These are phyloP conservation scores for Corchorus olitorius DNA, from an alignment of 345 rosid species.

Conservation along the genomic window DNA sequence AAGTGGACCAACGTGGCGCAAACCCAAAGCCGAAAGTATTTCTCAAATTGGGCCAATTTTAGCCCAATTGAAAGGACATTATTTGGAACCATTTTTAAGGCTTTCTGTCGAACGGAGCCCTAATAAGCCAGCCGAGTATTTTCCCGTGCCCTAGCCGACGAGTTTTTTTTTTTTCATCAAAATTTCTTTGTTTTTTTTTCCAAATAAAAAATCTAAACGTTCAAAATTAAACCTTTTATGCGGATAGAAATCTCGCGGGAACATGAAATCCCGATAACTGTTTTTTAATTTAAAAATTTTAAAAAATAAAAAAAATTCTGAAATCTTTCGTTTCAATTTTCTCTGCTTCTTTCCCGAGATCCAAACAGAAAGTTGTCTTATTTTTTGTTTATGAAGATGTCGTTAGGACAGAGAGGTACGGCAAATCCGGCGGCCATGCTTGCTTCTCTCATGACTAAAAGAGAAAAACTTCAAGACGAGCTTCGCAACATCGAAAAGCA, in stretches of 20 bases:
- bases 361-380: neutral
- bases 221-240: too few species aligned
- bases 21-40: too few species aligned
- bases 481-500: slow-evolving; percentile 70
- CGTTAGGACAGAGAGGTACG: slow-evolving; percentile 39
- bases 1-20: too few species aligned
- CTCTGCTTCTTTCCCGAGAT: neutral
- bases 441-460: slow-evolving; percentile 51
- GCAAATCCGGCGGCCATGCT: slow-evolving; percentile 45
- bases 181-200: too few species aligned
- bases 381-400: slow-evolving; percentile 8
- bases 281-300: neutral
- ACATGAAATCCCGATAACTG: neutral
- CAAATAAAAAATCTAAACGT: too few species aligned
- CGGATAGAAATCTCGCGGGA: neutral
- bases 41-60: too few species aligned
- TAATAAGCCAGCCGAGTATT: neutral
- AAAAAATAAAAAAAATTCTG: neutral
- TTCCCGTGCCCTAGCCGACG: neutral
- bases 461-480: slow-evolving; percentile 69
- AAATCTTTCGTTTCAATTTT: neutral
- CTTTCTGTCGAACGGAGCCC: neutral
- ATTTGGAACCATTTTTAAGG: too few species aligned
- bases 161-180: neutral
- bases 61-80: too few species aligned